phyloP scores from a whole-genome alignment of 176 grass and related monocot species.

The Oropetium thomaeum region DNA sequence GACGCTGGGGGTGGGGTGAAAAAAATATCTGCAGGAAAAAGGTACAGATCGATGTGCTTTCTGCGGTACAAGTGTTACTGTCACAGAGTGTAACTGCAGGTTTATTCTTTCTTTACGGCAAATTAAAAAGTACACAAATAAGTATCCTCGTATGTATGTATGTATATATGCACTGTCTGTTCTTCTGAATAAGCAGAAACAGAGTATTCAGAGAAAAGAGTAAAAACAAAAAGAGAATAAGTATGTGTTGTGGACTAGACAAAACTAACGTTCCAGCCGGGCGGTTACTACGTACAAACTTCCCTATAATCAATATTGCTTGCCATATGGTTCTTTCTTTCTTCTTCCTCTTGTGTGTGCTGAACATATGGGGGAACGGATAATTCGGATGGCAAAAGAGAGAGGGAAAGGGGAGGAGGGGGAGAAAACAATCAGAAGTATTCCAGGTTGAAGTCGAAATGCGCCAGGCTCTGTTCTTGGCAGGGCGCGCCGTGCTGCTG shows the following conservation, averaged over 20 bases:
- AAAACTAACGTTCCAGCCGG: conserved; percentile 21
- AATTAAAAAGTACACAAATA: conserved; percentile 30
- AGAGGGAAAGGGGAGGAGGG: background rate
- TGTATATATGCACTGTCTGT: conserved; percentile 6
- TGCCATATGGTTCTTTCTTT: background rate
- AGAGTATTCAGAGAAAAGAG: conserved; percentile 2
- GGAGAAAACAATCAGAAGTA: conserved; percentile 40
- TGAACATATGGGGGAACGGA: conserved; percentile 7
- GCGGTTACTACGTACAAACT: conserved; percentile 25
- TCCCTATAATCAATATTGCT: conserved; percentile 34
- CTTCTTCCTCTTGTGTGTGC: conserved; percentile 21
- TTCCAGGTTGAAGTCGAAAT: conserved; percentile 72
- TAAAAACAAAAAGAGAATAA: background rate
- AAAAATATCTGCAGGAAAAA: background rate
- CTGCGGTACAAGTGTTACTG: background rate
- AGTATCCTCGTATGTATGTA: conserved; percentile 15
- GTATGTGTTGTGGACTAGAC: conserved; percentile 7
- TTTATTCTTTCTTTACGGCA: conserved; percentile 46
- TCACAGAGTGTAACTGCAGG: background rate
- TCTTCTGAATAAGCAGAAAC: conserved; percentile 23
- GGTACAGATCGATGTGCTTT: conserved; percentile 25
- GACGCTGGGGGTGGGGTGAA: background rate
- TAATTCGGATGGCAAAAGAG: conserved; percentile 7
- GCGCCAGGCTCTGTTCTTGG: conserved; percentile 51
- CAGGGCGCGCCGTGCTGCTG: conserved; percentile 27